These are phyloP conservation scores for Perkinsela sp. DNA, from an alignment of 208 protist species.

Conservation along the genomic window DNA sequence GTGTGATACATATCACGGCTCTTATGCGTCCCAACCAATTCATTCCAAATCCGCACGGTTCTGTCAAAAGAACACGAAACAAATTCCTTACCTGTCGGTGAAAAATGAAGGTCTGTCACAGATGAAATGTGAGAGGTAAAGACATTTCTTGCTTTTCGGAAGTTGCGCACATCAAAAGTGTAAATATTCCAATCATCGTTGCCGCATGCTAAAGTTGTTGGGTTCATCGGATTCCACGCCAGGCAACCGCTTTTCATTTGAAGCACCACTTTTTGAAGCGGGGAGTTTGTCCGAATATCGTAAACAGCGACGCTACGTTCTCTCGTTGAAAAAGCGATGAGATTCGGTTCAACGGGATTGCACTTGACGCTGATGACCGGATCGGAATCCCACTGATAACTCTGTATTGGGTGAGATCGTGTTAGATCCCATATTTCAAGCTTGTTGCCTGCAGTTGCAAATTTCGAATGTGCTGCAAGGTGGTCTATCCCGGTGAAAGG, in stretches of 20 bases:
- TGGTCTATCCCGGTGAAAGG: constrained; percentile 76
- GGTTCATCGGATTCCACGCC: constrained; percentile 87
- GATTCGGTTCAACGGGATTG: constrained; percentile 71
- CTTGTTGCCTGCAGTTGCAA: constrained; percentile 70
- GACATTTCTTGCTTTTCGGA: constrained; percentile 62
- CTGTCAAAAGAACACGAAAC: constrained; percentile 74
- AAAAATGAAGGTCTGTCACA: constrained; percentile 78
- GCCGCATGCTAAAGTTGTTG: constrained; percentile 81
- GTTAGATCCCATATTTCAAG: constrained; percentile 69
- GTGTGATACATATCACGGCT: constrained; percentile 89
- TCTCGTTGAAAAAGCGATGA: constrained; percentile 57
- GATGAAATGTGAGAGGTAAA: constrained; percentile 81
- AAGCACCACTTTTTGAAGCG: constrained; percentile 71
- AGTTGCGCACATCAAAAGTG: constrained; percentile 83
- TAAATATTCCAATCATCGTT: constrained; percentile 90
- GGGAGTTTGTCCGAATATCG: constrained; percentile 55
- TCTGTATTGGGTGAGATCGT: constrained; percentile 66
- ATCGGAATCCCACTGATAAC: constrained; percentile 74
- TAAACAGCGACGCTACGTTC: constrained; percentile 78
- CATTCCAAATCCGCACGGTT: constrained; percentile 75
- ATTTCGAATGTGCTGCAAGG: constrained; percentile 44
- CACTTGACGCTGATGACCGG: constrained; percentile 56
- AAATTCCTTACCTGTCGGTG: constrained; percentile 78
- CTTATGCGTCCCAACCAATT: constrained; percentile 41
- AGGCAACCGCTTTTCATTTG: constrained; percentile 70